A percentile compares a stretch with the other conserved stretches of the same genome.
These are phyloP conservation scores for Eucalyptus pauciflora DNA, from an alignment of 345 rosid genomes.

Conservation along the genomic window DNA sequence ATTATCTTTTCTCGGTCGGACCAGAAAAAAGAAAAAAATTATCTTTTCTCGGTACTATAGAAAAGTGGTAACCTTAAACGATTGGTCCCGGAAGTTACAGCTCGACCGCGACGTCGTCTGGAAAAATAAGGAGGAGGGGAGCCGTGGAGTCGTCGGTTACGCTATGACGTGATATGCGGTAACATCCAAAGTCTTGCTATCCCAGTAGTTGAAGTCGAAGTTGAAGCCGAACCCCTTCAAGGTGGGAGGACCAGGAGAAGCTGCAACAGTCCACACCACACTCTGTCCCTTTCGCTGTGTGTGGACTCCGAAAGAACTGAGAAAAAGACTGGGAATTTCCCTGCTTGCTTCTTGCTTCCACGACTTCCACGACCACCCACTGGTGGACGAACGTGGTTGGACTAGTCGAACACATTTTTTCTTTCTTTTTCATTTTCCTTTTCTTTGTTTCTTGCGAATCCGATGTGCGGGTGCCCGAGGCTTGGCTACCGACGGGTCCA, in stretches of 20 bases:
- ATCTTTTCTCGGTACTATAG: neutral
- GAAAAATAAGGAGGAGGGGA: neutral
- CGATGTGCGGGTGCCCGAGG: neutral
- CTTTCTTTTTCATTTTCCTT: accelerated
- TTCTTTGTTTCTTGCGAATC: neutral
- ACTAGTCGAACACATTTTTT: neutral
- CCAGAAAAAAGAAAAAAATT: too few relatives aligned
- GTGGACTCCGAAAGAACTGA: neutral
- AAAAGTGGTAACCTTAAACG: neutral
- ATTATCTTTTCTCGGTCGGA: neutral
- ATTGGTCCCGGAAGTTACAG: neutral
- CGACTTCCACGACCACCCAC: neutral
- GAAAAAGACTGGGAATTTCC: neutral
- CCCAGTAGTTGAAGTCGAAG: neutral
- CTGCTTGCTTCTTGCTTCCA: neutral
- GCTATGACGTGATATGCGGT: accelerated
- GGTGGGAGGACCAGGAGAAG: neutral
- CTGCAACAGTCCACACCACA: neutral
- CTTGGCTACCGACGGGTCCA: neutral
- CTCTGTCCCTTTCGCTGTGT: neutral
- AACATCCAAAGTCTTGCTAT: neutral
- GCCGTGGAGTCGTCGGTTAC: neutral
- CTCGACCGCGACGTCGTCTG: neutral
- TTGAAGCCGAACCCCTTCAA: neutral
- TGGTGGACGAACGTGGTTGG: neutral